Conservation (phyloP, 2,329 filamentous ascomycete species). For the Trichophyton schoenleinii region DNA sequence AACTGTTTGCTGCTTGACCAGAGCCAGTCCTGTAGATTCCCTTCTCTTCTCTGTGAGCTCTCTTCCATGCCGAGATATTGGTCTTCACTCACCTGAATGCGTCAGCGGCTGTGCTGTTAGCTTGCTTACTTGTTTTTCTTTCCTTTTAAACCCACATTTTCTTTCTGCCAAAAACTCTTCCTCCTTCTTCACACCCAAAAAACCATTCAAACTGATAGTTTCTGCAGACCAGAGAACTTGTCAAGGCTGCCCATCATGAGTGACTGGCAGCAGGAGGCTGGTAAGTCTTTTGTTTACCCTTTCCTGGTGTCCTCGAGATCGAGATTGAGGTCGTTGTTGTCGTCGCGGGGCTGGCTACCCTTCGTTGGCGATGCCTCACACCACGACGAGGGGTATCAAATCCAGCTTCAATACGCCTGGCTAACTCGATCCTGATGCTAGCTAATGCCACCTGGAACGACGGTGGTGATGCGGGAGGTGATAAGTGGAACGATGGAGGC, state of each 20-base stretch:
- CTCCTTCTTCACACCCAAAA: background rate
- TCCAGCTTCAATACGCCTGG: background rate
- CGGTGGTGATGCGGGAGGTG: constrained; percentile 6
- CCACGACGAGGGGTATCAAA: background rate
- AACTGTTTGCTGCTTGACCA: background rate
- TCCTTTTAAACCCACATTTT: too few relatives aligned
- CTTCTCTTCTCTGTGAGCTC: background rate
- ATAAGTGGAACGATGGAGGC: constrained; percentile 9
- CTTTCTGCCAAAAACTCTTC: background rate
- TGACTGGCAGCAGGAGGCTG: constrained; percentile 6
- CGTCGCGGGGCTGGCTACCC: too few relatives aligned
- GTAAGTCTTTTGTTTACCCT: background rate
- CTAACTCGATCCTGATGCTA: background rate
- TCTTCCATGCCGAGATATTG: background rate
- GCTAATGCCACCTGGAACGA: constrained; percentile 8
- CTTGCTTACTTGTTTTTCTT: background rate
- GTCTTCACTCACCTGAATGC: background rate
- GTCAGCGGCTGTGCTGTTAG: background rate
- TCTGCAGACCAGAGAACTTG: background rate
- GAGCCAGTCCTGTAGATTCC: background rate
- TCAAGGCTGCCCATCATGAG: constrained; percentile 2
- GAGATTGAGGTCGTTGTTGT: too few relatives aligned
- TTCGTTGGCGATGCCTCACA: background rate
- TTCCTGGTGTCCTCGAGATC: background rate
- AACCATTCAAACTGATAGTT: background rate